Evolutionary conservation across 2,329 filamentous ascomycete species (phyloP), one percentile per base, ranked within the genome.

Genomic region (Sclerotinia minor): DNA sequence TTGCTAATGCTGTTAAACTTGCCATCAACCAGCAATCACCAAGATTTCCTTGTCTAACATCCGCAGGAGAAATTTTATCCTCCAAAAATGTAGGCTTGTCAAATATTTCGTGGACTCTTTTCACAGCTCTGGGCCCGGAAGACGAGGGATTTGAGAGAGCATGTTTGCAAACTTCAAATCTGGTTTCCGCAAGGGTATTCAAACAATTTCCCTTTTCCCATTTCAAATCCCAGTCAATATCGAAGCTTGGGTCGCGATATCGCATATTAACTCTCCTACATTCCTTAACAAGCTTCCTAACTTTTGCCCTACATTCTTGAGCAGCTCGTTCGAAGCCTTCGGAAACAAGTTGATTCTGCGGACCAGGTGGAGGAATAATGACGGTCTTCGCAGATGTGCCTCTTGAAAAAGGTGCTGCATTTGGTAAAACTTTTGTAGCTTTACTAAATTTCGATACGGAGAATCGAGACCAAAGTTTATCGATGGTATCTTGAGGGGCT

Each of bases 1-100:
- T 92, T 44, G 89, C 89, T 72, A 96, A 82, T 0, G 91, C 91
- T 44, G 89, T 92, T 38, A 96, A 79, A 29, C 89, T 89, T 8
- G 92, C 90, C 82, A 96, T 87, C 68, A 96, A 84, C 92, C 92
- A 96, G 77, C 92, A 96, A 76, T 96, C 91, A 3, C 92, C 92
- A 69, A 90, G 86, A 24, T 85, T 84, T 1, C 92, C 92, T 78
- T 96, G 92, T 53, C 89, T 86, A 38, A 96, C 89, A 78, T 96
- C 92, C 70, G 89, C 89, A 24, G 91, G 89, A 15, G 87, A 89
- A 2, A 92, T 88, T 0, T 90, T 91, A 71, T 94, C 90, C 71
- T 92, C 88, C 76, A 87, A 94, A 77, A 96, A 96, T 70, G 85
- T 83, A 2, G 92, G 90, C 0, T 86, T 83, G 59, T 93, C 90